phyloP scores from a whole-genome alignment of 148 eudicot genomes.

The Polygonum maritimum region DNA sequence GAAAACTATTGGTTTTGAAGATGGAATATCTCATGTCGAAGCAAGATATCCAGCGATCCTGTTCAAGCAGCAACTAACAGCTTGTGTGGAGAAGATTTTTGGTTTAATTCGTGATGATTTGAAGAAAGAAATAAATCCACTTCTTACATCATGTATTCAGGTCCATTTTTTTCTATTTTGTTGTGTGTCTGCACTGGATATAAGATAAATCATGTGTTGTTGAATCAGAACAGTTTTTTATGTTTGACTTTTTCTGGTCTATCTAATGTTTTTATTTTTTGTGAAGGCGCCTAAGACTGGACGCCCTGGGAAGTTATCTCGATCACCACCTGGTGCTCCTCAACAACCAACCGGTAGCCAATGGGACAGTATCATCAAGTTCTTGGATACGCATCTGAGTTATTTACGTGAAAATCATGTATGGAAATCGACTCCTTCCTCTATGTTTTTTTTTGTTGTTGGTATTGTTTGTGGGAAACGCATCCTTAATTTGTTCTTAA shows the following conservation, averaged over 20 bases:
- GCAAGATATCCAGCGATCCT: conserved; percentile 89
- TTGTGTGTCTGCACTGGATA: neutral
- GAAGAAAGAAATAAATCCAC: conserved; percentile 95
- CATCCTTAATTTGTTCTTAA: neutral
- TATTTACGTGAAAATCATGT: conserved; percentile 78
- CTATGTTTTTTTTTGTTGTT: neutral
- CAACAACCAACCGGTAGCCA: conserved; percentile 62
- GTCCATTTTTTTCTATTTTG: conserved; percentile 17
- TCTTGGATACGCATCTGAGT: conserved; percentile 84
- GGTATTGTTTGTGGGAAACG: neutral
- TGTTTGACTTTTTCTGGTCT: neutral
- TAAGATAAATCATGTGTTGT: neutral
- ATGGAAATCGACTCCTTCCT: conserved; percentile 12
- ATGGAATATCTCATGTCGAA: conserved; percentile 70
- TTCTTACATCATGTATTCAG: conserved; percentile 84
- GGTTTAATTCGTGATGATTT: conserved; percentile 94
- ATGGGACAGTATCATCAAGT: conserved; percentile 90
- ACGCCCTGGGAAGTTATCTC: conserved; percentile 72
- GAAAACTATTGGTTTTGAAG: conserved; percentile 71
- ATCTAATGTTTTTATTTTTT: neutral
- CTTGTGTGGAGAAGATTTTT: conserved; percentile 94
- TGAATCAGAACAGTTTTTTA: neutral
- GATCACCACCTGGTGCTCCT: conserved; percentile 70
- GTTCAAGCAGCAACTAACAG: conserved; percentile 95
- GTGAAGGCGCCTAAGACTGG: conserved; percentile 77